Evolutionary conservation across 164 flowering plant genomes (phyloP), one percentile per base, ranked within the genome.

Genomic region (Hamamelis virginiana): DNA sequence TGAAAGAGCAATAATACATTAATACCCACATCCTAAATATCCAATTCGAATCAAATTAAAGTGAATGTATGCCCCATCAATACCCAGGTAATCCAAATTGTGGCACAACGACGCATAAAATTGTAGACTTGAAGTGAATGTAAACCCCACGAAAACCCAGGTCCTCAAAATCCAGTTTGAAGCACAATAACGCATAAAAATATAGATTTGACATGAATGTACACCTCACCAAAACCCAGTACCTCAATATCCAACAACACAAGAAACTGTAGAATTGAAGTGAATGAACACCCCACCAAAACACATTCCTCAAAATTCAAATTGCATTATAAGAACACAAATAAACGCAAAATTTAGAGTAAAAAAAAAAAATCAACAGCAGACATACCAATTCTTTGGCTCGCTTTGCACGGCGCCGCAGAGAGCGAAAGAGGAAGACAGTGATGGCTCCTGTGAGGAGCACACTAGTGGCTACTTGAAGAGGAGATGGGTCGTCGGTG

Each of bases 361-460:
- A 2, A 19, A 33, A 66, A 12, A 66, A 12, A 27, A 18, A 58
- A 9, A 9, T 33, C 41, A 33, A 33, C 13, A 11, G 38, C 43
- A 58, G 8, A 55, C 26, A 22, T 82, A 95, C 97, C 89, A 83
- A 65, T 69, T 92, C 97, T 76, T 89, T 92, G 14, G 91, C 91
- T 6, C 97, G 92, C 70, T 80, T 84, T 2, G 92, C 97, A 0
- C 97, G 86, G 70, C 97, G 97, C 9, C 92, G 83, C 68, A 92
- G 72, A 33, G 97, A 81, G 72, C 99, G 94, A 57, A 95, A 95
- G 80, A 95, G 96, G 80, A 95, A 90, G 70, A 95, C 81, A 19
- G 88, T 64, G 72, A 95, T 86, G 74, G 99, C 86, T 0, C 99
- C 97, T 19, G 97, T 89, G 82, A 95, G 99, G 26, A 95, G 88